These are phyloP conservation scores for Entelexis sorbosivorans DNA, from an alignment of 1,139 yeast species.

Conservation along the genomic window DNA sequence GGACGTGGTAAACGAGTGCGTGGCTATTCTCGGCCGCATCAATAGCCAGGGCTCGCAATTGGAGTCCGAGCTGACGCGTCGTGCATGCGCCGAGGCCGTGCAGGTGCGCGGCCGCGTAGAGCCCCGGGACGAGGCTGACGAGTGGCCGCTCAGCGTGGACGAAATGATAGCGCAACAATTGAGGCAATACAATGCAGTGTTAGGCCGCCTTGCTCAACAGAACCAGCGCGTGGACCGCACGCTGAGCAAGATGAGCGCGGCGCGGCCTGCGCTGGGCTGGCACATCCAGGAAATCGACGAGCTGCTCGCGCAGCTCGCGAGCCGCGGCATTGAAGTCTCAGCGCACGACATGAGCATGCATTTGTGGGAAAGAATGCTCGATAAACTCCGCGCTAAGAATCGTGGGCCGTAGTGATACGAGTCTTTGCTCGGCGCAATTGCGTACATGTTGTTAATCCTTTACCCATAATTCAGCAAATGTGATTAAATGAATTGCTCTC, in stretches of 20 bases:
- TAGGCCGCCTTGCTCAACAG: neutral
- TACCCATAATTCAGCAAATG: too few species aligned
- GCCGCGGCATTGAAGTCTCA: neutral
- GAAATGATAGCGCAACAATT: neutral
- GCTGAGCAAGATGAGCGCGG: neutral
- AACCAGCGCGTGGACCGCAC: neutral
- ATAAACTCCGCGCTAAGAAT: neutral
- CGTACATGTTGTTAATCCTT: too few species aligned
- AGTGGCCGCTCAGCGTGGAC: neutral
- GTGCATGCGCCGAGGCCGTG: neutral
- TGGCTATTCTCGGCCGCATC: neutral
- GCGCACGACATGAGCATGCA: neutral
- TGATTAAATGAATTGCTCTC: too few species aligned
- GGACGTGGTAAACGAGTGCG: neutral
- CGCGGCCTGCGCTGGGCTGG: conserved; percentile 2
- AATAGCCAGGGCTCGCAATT: neutral
- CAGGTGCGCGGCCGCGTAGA: neutral
- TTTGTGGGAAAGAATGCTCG: neutral
- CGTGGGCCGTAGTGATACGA: too few species aligned
- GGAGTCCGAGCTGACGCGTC: neutral
- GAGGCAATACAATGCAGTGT: neutral
- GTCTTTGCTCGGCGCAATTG: too few species aligned
- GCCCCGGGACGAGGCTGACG: neutral
- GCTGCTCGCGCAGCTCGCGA: neutral
- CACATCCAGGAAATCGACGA: neutral